Percentiles rank a stretch among this genome's conserved stretches.
These are phyloP conservation scores for Fusarium ramigenum DNA, from an alignment of 2,329 filamentous ascomycete species.

Conservation along the genomic window DNA sequence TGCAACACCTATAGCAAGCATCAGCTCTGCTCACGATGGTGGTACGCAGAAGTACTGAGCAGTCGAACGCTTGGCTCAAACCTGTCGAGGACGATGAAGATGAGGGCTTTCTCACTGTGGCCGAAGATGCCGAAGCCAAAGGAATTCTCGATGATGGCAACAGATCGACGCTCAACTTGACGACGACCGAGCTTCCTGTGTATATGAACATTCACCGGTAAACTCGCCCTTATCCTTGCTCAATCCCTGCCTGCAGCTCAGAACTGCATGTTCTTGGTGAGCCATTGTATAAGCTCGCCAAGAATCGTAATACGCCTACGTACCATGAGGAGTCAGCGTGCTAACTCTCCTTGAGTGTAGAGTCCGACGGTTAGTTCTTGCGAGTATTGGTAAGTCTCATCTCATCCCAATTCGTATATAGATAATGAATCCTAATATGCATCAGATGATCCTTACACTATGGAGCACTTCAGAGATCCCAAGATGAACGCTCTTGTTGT, in stretches of 20 bases:
- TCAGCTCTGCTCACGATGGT: conserved; percentile 21
- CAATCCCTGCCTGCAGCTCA: neutral
- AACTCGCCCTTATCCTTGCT: conserved; percentile 18
- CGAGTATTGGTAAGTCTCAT: conserved; percentile 39
- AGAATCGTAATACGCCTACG: neutral
- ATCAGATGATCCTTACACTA: conserved; percentile 53
- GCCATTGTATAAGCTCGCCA: neutral
- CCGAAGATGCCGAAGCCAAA: conserved; percentile 41
- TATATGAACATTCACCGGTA: conserved; percentile 45
- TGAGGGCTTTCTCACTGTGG: conserved; percentile 37
- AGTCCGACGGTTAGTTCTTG: conserved; percentile 43
- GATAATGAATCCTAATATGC: conserved; percentile 6
- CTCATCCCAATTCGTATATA: neutral
- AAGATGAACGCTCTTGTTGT: conserved; percentile 74
- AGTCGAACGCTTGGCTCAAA: conserved; percentile 37
- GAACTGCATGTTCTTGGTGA: neutral
- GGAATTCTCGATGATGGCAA: conserved; percentile 40
- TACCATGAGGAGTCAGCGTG: conserved; percentile 10
- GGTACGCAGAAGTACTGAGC: conserved; percentile 33
- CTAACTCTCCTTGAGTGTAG: conserved; percentile 42
- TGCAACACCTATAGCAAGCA: neutral
- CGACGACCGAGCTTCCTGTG: conserved; percentile 37
- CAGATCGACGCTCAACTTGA: conserved; percentile 36
- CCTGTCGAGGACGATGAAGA: conserved; percentile 41
- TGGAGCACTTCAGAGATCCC: conserved; percentile 73